Evolutionary conservation across 192 early-diverging fungal genomes (phyloP), one percentile per base, ranked within the genome.

Genomic region (Spizellomyces sp.): DNA sequence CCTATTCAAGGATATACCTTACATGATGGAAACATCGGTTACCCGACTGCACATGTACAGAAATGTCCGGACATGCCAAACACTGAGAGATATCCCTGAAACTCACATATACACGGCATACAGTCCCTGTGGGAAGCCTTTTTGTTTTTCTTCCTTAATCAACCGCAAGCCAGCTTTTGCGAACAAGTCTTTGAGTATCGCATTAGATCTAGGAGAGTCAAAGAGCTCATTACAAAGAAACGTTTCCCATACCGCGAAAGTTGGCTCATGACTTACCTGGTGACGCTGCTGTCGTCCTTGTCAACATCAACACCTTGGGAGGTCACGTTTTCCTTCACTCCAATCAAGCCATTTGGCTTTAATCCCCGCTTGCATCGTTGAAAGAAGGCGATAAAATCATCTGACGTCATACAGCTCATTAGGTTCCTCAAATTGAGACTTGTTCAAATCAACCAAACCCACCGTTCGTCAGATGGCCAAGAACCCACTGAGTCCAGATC

Each of bases 401-500:
- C 90, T 93, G 73, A 36, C 27, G 27, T 2, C 27, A 36, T 57
- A 45, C 64, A 68, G n/a, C 48, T 8, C 22, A 17, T 15, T 45
- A 56, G 15, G 15, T 55, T 55, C 19, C 0, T 55, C 15, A 19
- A 55, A 0, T n/a, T 3, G 52, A 55, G 19, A n/a, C 15, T n/a
- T 12, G 27, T 3, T 36, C 14, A 36, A 3, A 36, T 14, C 21
- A 48, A 64, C 19, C n/a, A 46, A 47, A 43, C 66, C 58, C 81
- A 93, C 91, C 90, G 71, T 98, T 93, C 4, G 90, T 96, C 67
- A 98, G 83, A 79, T 98, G 95, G 22, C 92, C 90, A 22, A 99
- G 79, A 2, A 97, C 95, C 96, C 96, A 98, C 79, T 98, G 96
- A 74, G 91, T 94, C 96, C 96, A 99, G 45, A 99, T 93, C n/a